These are phyloP conservation scores for Metrosideros polymorpha DNA, from an alignment of 441 rosid species.

Conservation along the genomic window DNA sequence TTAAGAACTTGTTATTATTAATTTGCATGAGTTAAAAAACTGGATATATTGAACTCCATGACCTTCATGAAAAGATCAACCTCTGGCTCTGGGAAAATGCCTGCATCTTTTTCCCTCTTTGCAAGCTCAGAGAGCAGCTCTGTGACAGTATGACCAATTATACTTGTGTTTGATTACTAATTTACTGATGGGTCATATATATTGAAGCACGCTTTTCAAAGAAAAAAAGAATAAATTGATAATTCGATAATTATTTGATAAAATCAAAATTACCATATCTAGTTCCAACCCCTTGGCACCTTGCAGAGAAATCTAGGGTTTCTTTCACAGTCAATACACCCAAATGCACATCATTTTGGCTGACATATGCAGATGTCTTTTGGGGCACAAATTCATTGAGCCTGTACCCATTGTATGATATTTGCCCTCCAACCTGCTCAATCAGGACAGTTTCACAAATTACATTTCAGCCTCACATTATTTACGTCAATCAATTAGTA, in stretches of 20 bases:
- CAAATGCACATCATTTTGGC: conserved; percentile 61
- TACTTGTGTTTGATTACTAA: background rate
- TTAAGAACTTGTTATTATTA: background rate
- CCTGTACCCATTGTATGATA: conserved; percentile 55
- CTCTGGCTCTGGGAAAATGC: conserved; percentile 61
- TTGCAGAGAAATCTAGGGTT: conserved; percentile 65
- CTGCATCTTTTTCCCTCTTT: conserved; percentile 51
- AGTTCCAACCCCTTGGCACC: conserved; percentile 65
- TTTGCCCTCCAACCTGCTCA: conserved; percentile 47
- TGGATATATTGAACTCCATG: background rate
- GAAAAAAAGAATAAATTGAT: background rate
- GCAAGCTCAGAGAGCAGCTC: conserved; percentile 55
- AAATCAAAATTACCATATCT: conserved; percentile 30
- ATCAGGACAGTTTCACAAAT: background rate
- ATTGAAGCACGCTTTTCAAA: background rate
- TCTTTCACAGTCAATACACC: conserved; percentile 66
- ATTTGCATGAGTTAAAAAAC: background rate
- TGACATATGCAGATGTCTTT: conserved; percentile 57
- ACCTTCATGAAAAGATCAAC: conserved; percentile 69
- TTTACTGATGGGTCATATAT: background rate
- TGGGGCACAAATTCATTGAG: conserved; percentile 53
- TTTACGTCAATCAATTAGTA: too few relatives aligned
- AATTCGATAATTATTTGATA: background rate
- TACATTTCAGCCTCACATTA: background rate
- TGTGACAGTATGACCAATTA: conserved; percentile 1